Evolutionary conservation across 1,284 basidiomycete genomes (phyloP), one percentile per base, ranked within the genome.

Genomic region (Pascua guehoae): DNA sequence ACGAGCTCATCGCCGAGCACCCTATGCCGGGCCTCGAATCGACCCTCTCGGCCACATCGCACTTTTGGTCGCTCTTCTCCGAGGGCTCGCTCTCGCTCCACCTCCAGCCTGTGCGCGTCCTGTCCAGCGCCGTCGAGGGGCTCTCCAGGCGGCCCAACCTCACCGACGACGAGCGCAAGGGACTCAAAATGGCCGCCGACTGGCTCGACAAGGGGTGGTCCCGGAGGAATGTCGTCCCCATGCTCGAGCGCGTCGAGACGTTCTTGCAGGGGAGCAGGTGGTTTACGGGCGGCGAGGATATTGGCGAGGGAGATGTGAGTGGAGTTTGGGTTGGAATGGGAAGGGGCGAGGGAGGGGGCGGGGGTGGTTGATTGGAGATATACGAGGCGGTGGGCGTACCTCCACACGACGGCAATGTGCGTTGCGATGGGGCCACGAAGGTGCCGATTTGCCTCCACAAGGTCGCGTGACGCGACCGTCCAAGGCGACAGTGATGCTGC

Each of bases 281-380:
- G 60, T 75, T 75, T 53, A 67, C 66, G 1, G 72, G 71, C 8
- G 51, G 56, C 4, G 64, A 70, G 47, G 62, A 67, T 45, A 65
- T 67, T 4, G 73, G 73, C 45, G 57, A 67, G 45, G 70, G 68
- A 3, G 73, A 75, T 49, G 71, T 73, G 53, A 66, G 71, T 63
- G 15, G 24, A 32, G 24, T 32, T 32, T 3, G 24, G 24, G 7
- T 32, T 3, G 24, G 24, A 32, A 32, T 32, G 24, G 24, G 24
- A 32, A 32, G 24, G 24, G 24, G 24, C 3, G 7, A 32, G 24
- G 24, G 24, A 32, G 24, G 24, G 7, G 24, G 24, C 3, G 24
- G 24, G 24, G 24, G 24, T 3, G 24, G 24, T 32, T 32, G 24
- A 32, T 32, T 32, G 24, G 24, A 32, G 24, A 32, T 3, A 32